phyloP scores from a whole-genome alignment of 106 monocot species.

The Apostasia ramifera region DNA sequence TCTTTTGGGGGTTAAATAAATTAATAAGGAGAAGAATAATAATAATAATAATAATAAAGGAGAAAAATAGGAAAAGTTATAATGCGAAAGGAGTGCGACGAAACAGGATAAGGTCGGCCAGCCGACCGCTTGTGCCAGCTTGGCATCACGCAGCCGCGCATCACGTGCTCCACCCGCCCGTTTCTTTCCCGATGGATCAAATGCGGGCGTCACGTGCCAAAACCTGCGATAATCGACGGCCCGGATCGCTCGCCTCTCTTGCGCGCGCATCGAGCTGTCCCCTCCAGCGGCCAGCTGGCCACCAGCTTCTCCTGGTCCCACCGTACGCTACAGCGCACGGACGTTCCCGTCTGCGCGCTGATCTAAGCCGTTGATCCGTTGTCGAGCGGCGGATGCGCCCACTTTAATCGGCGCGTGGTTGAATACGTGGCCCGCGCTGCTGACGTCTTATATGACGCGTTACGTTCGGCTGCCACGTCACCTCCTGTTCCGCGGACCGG shows the following conservation, averaged over 20 bases:
- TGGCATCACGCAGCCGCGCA: not conserved
- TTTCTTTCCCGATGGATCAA: not conserved
- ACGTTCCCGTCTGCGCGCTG: not conserved
- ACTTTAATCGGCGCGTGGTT: too few relatives aligned
- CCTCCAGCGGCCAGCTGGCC: not conserved
- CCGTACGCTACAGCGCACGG: not conserved
- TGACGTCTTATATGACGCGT: not conserved
- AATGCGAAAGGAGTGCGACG: not conserved
- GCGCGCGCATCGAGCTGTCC: not conserved
- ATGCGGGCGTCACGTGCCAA: not conserved
- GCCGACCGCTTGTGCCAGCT: constrained; percentile 4
- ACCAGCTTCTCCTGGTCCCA: not conserved
- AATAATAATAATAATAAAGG: not conserved
- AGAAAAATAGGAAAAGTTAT: not conserved
- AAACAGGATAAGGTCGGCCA: constrained; percentile 9
- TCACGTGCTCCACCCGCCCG: constrained; percentile 1
- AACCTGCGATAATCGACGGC: not conserved
- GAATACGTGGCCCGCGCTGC: too few relatives aligned
- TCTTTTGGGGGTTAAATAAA: not conserved
- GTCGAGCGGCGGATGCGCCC: too few relatives aligned
- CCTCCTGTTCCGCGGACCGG: not conserved
- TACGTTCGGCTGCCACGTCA: not conserved
- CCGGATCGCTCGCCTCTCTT: not conserved
- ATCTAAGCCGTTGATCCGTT: not conserved
- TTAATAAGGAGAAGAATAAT: not conserved